Evolutionary conservation across 116 monocot genomes (phyloP), one percentile per base, ranked within the genome.

Genomic region (Papilionanthe hybrid): DNA sequence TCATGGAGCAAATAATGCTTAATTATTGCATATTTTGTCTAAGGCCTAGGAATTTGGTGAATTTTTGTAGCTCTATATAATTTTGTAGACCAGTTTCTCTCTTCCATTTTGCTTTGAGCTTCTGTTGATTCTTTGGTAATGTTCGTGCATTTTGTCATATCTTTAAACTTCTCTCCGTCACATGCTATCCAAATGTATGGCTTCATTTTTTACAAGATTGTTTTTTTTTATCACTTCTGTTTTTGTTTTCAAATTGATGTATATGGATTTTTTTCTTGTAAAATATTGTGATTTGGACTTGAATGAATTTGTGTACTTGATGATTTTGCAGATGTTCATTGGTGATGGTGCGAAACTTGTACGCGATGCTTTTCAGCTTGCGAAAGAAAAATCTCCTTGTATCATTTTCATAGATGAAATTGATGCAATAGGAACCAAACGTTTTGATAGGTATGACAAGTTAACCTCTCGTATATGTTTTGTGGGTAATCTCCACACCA

Each of bases 391-490:
- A 83, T 90, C 98, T 68, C 94, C 94, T 1, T 98, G 94, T 78
- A 94, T 98, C 25, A 91, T 94, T 47, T 98, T 98, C 75, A 98
- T 98, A 60, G 97, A 98, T 78, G 97, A 94, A 82, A 98, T 98
- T 74, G 97, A 98, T 91, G 97, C 97, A n/a, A 94, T 98, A 72
- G 96, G 96, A 41, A 92, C 94, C 18, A 96, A 96, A 81, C 85
- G 96, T 20, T 96, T 93, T 88, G 94, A 92, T 49, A 96, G 96
- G 96, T 96, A 80, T 57, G 65, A 50, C 48, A 48, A 11, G 25
- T 25, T 68, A 7, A 3, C 13, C 2, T 12, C 29, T 28, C 9
- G 23, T 60, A 23, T 60, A 23, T 60, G 7, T 7, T 60, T 53
- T 25, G 60, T 60, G 12, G 60, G 9, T 60, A 6, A 60, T 57